These are phyloP conservation scores for Saccharomycopsis babjevae DNA, from an alignment of 805 yeast genomes.

Conservation along the genomic window DNA sequence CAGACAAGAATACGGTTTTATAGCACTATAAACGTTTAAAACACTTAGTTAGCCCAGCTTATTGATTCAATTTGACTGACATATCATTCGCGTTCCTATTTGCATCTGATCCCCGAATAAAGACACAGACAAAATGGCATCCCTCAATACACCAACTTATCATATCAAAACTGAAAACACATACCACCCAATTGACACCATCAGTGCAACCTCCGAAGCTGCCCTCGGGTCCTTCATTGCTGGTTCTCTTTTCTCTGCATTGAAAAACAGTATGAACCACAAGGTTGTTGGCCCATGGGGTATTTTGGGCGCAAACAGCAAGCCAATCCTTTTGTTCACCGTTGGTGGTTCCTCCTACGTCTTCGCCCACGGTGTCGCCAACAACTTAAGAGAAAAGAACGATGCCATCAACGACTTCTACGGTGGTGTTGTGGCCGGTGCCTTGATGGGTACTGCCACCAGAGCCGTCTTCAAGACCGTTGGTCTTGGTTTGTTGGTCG, in stretches of 20 bases:
- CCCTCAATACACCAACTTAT: conserved; percentile 8
- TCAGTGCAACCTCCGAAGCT: conserved; percentile 37
- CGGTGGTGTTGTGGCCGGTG: conserved; percentile 40
- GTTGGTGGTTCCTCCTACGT: conserved; percentile 33
- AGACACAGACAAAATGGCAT: not conserved
- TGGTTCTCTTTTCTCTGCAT: conserved; percentile 41
- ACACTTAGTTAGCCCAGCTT: no score
- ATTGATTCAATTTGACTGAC: no score
- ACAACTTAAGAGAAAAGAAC: conserved; percentile 53
- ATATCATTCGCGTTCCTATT: no score
- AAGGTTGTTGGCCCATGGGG: conserved; percentile 32
- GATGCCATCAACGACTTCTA: conserved; percentile 50
- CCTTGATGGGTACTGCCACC: conserved; percentile 29
- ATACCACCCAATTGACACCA: conserved; percentile 48
- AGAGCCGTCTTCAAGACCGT: conserved; percentile 30
- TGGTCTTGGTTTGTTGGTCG: conserved; percentile 39
- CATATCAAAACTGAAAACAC: conserved; percentile 6
- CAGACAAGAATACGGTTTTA: no score
- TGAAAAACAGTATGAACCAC: conserved; percentile 34
- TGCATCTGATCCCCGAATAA: no score
- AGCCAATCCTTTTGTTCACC: conserved; percentile 33
- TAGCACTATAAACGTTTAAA: no score
- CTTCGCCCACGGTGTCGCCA: conserved; percentile 33
- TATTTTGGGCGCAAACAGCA: conserved; percentile 21
- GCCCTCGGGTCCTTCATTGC: conserved; percentile 35